Base-by-base conservation (phyloP, 768 basidiomycete genomes). In the Leccinum incarnatum region DNA sequence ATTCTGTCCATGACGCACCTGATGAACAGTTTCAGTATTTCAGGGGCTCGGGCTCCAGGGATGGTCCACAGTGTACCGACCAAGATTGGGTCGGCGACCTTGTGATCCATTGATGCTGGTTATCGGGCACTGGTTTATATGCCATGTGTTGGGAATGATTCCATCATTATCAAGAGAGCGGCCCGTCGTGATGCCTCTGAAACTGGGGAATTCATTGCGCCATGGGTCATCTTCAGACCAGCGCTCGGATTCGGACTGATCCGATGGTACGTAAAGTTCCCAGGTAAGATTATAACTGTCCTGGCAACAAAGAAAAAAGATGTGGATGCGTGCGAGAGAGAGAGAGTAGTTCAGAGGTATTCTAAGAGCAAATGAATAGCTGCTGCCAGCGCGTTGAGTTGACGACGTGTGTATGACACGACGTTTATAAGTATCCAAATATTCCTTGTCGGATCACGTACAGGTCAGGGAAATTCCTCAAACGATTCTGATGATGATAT, bases 361-460 rank as follows among this genome's bases (percentile, higher is more conserved):
- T 37, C 15, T 37, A 8, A 40, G 37, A n/a, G 37, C 36, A 40
- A n/a, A 7, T 40, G 37, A 15, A 40, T 37, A 37, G 36, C 15
- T 17, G 3, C 36, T 37, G 37, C 37, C 37, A 40, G 8, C 37
- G 40, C 27, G 27, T 40, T 10, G 40, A 40, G 40, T n/a, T 40
- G 40, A 40, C 40, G n/a, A 40, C 40, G 17, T 36, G 34, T 40
- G 17, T 40, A 27, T 29, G n/a, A 40, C 40, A n/a, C 7, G 40
- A 40, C 40, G 40, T 40, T 40, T 40, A n/a, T 40, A 40, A 40
- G 40, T 40, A n/a, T 40, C 40, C 9, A 40, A 9, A n/a, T 40
- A 40, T 40, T n/a, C 9, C 40, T n/a, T 7, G 21, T 46, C 45
- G 45, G 12, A 57, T 57, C 30, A 57, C 57, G 57, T 57, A 57